Conservation (phyloP, 345 rosid genomes). For the Durio zibethinus region DNA sequence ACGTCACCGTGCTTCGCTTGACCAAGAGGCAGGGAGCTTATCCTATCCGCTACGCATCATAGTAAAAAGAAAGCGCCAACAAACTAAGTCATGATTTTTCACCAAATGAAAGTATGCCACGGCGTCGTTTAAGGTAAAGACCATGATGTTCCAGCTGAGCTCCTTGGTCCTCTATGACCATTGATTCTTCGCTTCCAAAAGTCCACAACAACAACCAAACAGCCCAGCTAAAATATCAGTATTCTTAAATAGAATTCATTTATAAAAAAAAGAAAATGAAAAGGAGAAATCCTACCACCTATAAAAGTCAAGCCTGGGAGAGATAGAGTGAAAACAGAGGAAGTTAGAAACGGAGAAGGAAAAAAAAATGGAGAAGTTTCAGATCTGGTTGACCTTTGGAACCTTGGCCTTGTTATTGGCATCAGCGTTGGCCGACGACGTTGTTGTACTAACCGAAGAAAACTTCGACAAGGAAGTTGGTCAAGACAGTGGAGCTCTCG, state of each 20-base stretch:
- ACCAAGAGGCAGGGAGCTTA: background rate
- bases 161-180: background rate
- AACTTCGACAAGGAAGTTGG: slow-evolving; percentile 97
- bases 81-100: background rate
- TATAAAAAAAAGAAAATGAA: background rate
- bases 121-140: background rate
- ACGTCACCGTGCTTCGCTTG: background rate
- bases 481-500: slow-evolving; percentile 83
- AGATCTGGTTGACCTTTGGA: slow-evolving; percentile 65
- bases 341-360: background rate
- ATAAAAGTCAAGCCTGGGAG: slow-evolving; percentile 11
- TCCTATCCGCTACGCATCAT: background rate
- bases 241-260: too few relatives aligned
- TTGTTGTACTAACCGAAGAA: slow-evolving; percentile 76
- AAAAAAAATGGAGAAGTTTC: slow-evolving; percentile 45
- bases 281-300: background rate
- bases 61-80: background rate
- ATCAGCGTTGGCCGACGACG: slow-evolving; percentile 76
- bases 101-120: background rate
- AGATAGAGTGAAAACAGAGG: background rate
- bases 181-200: background rate
- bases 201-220: background rate
- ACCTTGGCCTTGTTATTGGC: slow-evolving; percentile 43
- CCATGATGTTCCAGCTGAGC: background rate
- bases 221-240: background rate